Evolutionary conservation across 108 stramenopile species (phyloP), one percentile per base, ranked within the genome.

Genomic region (Chaetoceros tenuissimus): DNA sequence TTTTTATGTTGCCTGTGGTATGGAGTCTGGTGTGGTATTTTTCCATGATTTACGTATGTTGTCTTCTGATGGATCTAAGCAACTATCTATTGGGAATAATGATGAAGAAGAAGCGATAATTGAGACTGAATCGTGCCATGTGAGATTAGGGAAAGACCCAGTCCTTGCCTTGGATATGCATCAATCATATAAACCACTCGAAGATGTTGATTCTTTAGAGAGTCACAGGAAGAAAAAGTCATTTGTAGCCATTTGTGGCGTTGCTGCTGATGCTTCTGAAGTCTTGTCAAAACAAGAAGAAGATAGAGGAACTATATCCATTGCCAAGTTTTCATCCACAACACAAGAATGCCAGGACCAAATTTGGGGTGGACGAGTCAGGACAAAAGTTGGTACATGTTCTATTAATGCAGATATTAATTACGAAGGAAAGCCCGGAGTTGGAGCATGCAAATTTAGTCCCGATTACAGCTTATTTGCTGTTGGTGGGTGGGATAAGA

Each of bases 401-500:
- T 71, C 71, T 2, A 55, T 79, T 1, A 62, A 62, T 49, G 55
- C 62, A 10, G 68, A 52, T 0, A 10, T 40, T 10, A 68, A 70
- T 3, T 78, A 64, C 16, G 46, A 31, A 25, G 83, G 85, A 3
- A 91, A 83, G 54, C 64, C 82, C 3, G 89, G 89, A 28, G 84
- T 87, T 22, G 67, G 69, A 0, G 64, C 72, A 18, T 74, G 80
- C 51, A 81, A 80, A 2, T 92, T 92, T 68, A 81, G 86, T 24
- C 83, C 85, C 10, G 89, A 85, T 65, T 84, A 78, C 28, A 77
- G 84, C 10, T 28, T 87, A 1, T 85, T 82, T 67, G 90, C 84
- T 1, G 84, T 85, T 8, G 90, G 86, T 48, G 90, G 90, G 18
- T 92, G 90, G 90, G 90, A 92, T 68, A 52, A 70, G 31, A 68